Conservation (phyloP, 495 filamentous ascomycete species). For the Penicillium robsamsonii region DNA sequence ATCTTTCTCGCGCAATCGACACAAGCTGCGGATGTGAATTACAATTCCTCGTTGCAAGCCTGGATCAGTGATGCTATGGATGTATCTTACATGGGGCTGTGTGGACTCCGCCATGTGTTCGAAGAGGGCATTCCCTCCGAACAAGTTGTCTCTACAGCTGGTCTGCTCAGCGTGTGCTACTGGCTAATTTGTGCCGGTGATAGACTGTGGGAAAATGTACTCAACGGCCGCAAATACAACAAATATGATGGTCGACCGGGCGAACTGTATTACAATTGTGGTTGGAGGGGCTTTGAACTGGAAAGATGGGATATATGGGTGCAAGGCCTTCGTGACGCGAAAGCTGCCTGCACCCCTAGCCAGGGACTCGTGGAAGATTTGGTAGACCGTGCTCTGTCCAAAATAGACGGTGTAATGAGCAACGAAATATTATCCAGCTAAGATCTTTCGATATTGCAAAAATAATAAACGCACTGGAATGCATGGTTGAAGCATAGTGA, state of each 20-base stretch:
- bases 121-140: not conserved
- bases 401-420: not conserved
- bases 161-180: slow-evolving; percentile 4
- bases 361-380: not conserved
- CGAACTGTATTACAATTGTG: not conserved
- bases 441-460: not conserved
- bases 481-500: too few species aligned
- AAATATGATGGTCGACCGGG: slow-evolving; percentile 6
- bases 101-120: not conserved
- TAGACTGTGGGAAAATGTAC: slow-evolving; percentile 7
- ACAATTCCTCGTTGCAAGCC: not conserved
- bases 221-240: slow-evolving; percentile 2
- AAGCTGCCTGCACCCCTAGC: not conserved
- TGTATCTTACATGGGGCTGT: not conserved
- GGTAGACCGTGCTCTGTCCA: not conserved
- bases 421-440: not conserved
- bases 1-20: slow-evolving; percentile 3
- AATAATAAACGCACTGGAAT: not conserved
- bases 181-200: slow-evolving; percentile 5
- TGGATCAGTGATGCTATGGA: slow-evolving; percentile 6
- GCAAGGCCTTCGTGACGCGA: slow-evolving; percentile 1
- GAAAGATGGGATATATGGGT: slow-evolving; percentile 6
- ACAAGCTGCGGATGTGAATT: not conserved
- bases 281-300: slow-evolving; percentile 4
- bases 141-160: not conserved